Evolutionary conservation across 2,329 filamentous ascomycete species (phyloP), one percentile per base, ranked within the genome.

Genomic region (Zymoseptoria crescenta): DNA sequence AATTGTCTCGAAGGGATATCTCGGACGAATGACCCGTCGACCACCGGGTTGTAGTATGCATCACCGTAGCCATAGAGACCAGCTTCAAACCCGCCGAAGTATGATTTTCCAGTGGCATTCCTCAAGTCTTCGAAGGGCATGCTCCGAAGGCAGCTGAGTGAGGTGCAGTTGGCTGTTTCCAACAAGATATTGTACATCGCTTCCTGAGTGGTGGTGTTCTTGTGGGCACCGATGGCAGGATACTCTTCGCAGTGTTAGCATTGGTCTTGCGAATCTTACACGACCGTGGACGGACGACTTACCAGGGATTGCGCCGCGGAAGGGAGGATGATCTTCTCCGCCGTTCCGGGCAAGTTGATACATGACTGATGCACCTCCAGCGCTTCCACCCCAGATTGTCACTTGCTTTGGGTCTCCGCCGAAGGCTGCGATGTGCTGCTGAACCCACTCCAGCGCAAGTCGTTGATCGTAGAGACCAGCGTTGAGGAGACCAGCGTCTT

Each of bases 361-460:
- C 8, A 51, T 16, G 6, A 51, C 49, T 52, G 72, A 74, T 58
- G 79, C 80, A 4, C 91, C 89, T n/a, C 69, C 65, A n/a, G 76
- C 75, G 30, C 50, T 54, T 19, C 56, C 29, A 3, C 58, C 58
- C 54, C 49, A 59, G 16, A 64, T 48, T 4, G 60, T 64, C 20
- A 67, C 77, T 58, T 60, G 56, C 13, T 49, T 8, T 1, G 60
- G 55, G 51, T 68, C 61, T 10, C 67, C 67, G 29, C 67, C 67
- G 53, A 68, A 68, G 9, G 61, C 62, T 2, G 50, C 56, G 19
- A 68, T 65, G 51, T 65, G 66, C 27, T 64, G 59, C 28, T 59
- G 58, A 0, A 68, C 55, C 67, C 67, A 68, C 19, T 72, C 70
- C 30, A 78, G 65, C 0, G 67, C 75, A 61, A 75, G 59, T 45